Base-by-base conservation (phyloP, 257 asterid species). In the Striga asiatica region DNA sequence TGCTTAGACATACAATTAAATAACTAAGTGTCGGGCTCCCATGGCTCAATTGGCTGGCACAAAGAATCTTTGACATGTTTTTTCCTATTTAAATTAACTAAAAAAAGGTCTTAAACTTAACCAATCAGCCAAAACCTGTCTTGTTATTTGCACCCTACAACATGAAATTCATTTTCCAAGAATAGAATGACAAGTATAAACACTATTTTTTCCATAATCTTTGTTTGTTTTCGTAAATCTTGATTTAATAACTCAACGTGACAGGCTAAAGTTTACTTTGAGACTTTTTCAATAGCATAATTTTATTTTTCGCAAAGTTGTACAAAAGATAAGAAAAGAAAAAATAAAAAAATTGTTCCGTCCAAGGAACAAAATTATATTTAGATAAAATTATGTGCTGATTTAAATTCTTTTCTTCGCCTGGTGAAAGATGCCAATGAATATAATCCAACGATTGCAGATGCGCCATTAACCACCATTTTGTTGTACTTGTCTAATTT, bases 401-500 rank as follows among this genome's bases (percentile, higher is more conserved):
- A 50, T 71, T n/a, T 61, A 66, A 56, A 66, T 71, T 71, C 73
- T 61, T 71, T 71, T 35, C 76, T 71, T 71, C 42, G 73, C 52
- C 50, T 50, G 45, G 66, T 65, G 47, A 58, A 71, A 65, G 68
- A 67, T 67, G 71, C 72, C 68, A 53, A 24, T 69, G 58, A 60
- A 65, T 70, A 70, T 59, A 56, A 49, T 8, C 54, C 25, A 42
- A 54, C 74, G 71, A 63, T 72, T 66, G 74, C 67, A 56, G 66
- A 70, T 70, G 56, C 45, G 45, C 71, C 47, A 59, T 50, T 43
- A 60, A 17, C 67, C 71, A 58, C 71, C 60, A 61, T 39, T 24
- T 14, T 19, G 8, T 29, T 29, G 1, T 5, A 53, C 24, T 45
- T 14, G 4, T 24, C n/a, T 25, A 31, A 9, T 32, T 14, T 2